Percentiles rank a stretch among this genome's conserved stretches.
These are phyloP conservation scores for Gaertneriomyces semiglobifer DNA, from an alignment of 192 early-diverging fungal genomes.

Conservation along the genomic window DNA sequence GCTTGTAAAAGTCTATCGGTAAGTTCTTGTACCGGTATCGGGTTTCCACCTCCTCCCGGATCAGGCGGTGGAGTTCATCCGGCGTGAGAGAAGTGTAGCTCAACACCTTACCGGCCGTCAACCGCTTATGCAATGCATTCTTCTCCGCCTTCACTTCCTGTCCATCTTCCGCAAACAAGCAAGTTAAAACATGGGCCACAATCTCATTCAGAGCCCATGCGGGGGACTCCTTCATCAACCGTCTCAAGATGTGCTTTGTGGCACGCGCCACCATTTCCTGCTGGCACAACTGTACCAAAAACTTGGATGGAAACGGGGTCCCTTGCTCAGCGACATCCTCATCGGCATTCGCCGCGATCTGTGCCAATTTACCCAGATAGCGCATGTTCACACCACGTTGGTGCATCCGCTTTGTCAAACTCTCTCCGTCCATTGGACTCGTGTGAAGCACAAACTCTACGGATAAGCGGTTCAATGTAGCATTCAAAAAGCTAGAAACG, in stretches of 20 bases:
- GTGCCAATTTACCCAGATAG: conserved; percentile 78
- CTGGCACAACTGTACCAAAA: conserved; percentile 49
- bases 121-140: background rate
- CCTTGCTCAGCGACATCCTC: no score
- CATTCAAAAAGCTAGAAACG: conserved; percentile 74
- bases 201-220: conserved; percentile 55
- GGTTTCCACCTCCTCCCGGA: conserved; percentile 61
- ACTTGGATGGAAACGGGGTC: background rate
- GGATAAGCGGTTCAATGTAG: conserved; percentile 40
- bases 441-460: conserved; percentile 35
- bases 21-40: conserved; percentile 73
- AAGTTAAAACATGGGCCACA: conserved; percentile 81
- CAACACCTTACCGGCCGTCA: background rate
- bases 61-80: conserved; percentile 47
- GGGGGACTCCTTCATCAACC: conserved; percentile 56
- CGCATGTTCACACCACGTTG: conserved; percentile 97
- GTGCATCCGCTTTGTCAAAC: conserved; percentile 80
- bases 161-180: conserved; percentile 58
- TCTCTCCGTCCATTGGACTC: conserved; percentile 69
- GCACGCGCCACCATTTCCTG: conserved; percentile 89
- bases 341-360: conserved; percentile 57
- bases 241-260: conserved; percentile 78
- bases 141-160: conserved; percentile 12
- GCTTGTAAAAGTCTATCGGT: conserved; percentile 43
- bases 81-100: conserved; percentile 65